These are phyloP conservation scores for Atalantia buxifolia DNA, from an alignment of 345 rosid species.

Conservation along the genomic window DNA sequence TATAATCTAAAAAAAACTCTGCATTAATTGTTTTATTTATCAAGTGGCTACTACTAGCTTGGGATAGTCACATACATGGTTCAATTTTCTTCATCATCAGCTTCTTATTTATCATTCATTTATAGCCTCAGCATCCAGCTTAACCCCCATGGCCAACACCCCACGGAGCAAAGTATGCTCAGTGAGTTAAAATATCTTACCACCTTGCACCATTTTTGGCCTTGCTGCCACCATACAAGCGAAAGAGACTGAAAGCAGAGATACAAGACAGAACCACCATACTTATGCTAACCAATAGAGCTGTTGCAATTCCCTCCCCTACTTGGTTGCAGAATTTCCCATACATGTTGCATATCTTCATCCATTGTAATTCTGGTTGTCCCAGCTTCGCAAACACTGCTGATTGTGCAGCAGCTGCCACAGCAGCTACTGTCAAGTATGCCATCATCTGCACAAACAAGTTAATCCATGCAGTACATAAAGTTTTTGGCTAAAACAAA, in stretches of 20 bases:
- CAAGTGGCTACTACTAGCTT: not conserved
- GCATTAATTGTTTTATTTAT: not conserved
- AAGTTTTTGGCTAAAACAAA: not conserved
- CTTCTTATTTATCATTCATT: not conserved
- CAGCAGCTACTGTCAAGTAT: conserved; percentile 67
- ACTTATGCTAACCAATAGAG: conserved; percentile 48
- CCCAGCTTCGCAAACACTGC: conserved; percentile 71
- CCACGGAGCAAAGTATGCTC: not conserved
- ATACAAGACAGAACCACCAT: conserved; percentile 59
- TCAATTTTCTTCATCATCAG: not conserved
- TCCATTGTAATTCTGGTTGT: conserved; percentile 76
- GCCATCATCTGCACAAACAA: conserved; percentile 59
- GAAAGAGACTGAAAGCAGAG: conserved; percentile 83
- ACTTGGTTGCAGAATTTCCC: conserved; percentile 77
- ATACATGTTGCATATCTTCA: conserved; percentile 74
- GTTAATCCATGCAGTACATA: not conserved
- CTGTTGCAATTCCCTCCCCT: conserved; percentile 55
- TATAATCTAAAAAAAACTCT: not conserved
- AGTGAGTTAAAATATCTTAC: conserved; percentile 15
- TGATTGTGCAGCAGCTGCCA: conserved; percentile 72
- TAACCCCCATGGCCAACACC: not conserved
- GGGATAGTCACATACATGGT: no score
- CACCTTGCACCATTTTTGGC: conserved; percentile 25
- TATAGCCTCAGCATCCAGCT: not conserved
- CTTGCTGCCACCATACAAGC: conserved; percentile 56